Evolutionary conservation across 352 stramenopile species (phyloP), one percentile per base, ranked within the genome.

Genomic region (Elongisporangium undulatum): DNA sequence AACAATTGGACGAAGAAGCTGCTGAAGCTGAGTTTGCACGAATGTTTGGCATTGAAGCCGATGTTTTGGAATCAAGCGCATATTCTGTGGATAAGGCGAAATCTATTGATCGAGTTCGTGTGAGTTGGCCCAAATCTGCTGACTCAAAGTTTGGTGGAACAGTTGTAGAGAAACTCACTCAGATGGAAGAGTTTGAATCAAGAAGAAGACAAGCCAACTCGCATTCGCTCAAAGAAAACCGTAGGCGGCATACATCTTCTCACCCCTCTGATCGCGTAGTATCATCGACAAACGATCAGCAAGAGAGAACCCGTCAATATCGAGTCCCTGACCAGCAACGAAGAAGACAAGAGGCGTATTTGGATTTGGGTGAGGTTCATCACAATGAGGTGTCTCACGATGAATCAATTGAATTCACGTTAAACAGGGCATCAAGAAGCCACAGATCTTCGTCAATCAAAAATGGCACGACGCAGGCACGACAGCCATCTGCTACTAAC

Each of bases 21-120:
- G 22, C 7, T 16, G 13, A 68, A 50, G 48, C 59, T 22, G 58
- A 29, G 6, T 92, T 92, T 58, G 68, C 68, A 17, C 59, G 55
- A 5, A 60, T 89, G 55, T 76, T 92, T 63, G 69, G 56, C 1
- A 59, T 86, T 19, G 64, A 78, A 21, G 64, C 72, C 5, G 65
- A 74, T 17, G 69, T 60, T 7, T 23, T 70, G 12, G 68, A 83
- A 17, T 58, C 82, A 20, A 83, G 71, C 1, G 55, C 22, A 2
- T 77, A 79, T 41, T 82, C 73, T 1, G 65, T 69, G 9, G 10
- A 45, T 0, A 45, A 45, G 13, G 0, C 34, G 4, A 45, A 16
- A 45, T 45, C 13, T 45, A 45, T 45, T 17, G 34, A 45, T 45
- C 34, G 34, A 45, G 34, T 45, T 17, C 34, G 34, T 45, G 7